A percentile compares a stretch with the other conserved stretches of the same genome.
phyloP scores from a whole-genome alignment of 2,329 filamentous ascomycete genomes.

The Cryphonectria nitschkei region DNA sequence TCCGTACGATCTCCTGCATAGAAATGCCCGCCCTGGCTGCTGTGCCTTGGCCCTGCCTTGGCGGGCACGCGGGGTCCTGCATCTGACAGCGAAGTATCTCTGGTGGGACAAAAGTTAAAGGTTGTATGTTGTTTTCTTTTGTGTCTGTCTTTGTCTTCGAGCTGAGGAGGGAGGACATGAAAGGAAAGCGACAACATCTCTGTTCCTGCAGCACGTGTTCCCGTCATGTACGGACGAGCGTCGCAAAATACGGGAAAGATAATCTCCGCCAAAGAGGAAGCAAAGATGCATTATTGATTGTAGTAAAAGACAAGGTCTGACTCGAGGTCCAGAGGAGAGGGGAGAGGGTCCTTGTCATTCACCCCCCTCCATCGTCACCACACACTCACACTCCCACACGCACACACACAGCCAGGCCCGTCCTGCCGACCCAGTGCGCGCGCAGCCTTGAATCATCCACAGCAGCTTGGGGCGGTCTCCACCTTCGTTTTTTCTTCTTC shows the following conservation, averaged over 20 bases:
- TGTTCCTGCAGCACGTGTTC: too few relatives aligned
- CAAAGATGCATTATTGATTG: background rate
- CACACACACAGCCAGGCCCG: background rate
- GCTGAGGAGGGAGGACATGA: too few relatives aligned
- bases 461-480: background rate
- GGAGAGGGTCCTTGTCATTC: background rate
- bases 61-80: too few relatives aligned
- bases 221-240: background rate
- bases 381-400: too few relatives aligned
- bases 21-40: background rate
- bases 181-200: too few relatives aligned
- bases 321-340: background rate
- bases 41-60: background rate
- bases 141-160: too few relatives aligned
- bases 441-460: slow-evolving; percentile 1
- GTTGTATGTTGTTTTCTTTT: too few relatives aligned
- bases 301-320: background rate
- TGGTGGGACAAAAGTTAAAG: too few relatives aligned
- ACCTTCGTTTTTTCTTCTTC: background rate
- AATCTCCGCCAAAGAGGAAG: background rate
- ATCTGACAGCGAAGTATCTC: too few relatives aligned
- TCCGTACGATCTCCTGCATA: background rate
- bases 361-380: background rate
- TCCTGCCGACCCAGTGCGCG: background rate
- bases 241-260: background rate